Conservation (phyloP, 1,284 basidiomycete genomes). For the Cutaneotrichosporon dermatis region DNA sequence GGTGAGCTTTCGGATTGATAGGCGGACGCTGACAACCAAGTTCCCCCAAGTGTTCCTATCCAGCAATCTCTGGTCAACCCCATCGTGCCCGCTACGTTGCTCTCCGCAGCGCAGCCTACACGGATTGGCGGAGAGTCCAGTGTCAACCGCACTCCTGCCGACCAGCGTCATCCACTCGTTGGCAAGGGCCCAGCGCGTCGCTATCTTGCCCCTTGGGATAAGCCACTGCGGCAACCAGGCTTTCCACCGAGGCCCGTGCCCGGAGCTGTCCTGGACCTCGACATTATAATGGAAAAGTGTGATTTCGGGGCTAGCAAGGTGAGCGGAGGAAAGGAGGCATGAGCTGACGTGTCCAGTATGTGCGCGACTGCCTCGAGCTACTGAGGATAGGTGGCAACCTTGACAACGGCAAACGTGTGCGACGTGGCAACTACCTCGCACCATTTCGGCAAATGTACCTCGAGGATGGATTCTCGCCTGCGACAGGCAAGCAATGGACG, state of each 20-base stretch:
- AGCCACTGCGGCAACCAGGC: conserved; percentile 30
- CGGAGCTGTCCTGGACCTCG: conserved; percentile 77
- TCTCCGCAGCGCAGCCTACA: neutral
- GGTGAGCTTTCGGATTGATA: conserved; percentile 54
- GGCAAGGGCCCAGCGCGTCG: conserved; percentile 70
- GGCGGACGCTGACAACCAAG: conserved; percentile 48
- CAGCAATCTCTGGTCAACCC: conserved; percentile 62
- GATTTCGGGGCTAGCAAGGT: conserved; percentile 79
- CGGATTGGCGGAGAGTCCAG: neutral
- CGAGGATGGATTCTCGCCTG: conserved; percentile 10
- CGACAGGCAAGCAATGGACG: conserved; percentile 4
- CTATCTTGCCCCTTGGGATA: conserved; percentile 66
- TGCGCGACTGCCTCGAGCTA: conserved; percentile 70
- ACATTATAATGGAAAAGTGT: conserved; percentile 80
- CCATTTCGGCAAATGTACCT: conserved; percentile 63
- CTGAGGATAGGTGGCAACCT: conserved; percentile 63
- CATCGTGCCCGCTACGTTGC: conserved; percentile 51
- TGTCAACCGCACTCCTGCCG: conserved; percentile 24
- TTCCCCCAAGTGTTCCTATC: conserved; percentile 66
- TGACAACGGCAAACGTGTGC: conserved; percentile 58
- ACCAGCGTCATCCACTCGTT: conserved; percentile 41
- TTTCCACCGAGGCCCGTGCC: conserved; percentile 73
- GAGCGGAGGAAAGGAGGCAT: conserved; percentile 1
- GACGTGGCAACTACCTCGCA: conserved; percentile 57
- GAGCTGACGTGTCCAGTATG: conserved; percentile 54